phyloP scores from a whole-genome alignment of 345 rosid species.

The Hypericum androsaemum region DNA sequence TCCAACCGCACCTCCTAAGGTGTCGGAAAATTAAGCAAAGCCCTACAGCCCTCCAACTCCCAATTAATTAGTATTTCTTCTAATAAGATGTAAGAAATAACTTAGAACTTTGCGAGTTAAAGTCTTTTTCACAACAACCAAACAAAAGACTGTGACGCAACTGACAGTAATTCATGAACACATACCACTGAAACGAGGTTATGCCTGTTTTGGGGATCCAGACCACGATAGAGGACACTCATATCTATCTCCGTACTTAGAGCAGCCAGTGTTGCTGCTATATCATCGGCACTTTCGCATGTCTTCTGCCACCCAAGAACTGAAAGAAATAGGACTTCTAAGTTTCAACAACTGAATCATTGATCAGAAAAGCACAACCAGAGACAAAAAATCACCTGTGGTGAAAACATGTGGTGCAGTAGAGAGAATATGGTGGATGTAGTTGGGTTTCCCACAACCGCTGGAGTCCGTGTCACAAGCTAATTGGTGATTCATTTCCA shows the following conservation, averaged over 20 bases:
- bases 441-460: constrained; percentile 85
- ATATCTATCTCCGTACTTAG: constrained; percentile 74
- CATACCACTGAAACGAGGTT: constrained; percentile 86
- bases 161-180: constrained; percentile 1
- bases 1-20: too few species aligned
- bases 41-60: too few species aligned
- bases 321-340: constrained; percentile 18
- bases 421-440: constrained; percentile 67
- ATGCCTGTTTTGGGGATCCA: constrained; percentile 53
- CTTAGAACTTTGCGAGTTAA: too few species aligned
- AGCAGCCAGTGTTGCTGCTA: constrained; percentile 74
- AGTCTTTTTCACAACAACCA: too few species aligned
- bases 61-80: too few species aligned
- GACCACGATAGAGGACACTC: constrained; percentile 69
- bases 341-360: constrained; percentile 6
- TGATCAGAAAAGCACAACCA: constrained; percentile 8
- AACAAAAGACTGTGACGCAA: too few species aligned
- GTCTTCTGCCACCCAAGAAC: constrained; percentile 98
- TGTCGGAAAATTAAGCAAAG: too few species aligned
- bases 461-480: constrained; percentile 77
- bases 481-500: constrained; percentile 84
- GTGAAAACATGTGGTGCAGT: constrained; percentile 72
- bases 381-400: constrained; percentile 42
- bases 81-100: too few species aligned
- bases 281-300: constrained; percentile 71